These are phyloP conservation scores for Nemania bipapillata DNA, from an alignment of 2,329 filamentous ascomycete species.

Conservation along the genomic window DNA sequence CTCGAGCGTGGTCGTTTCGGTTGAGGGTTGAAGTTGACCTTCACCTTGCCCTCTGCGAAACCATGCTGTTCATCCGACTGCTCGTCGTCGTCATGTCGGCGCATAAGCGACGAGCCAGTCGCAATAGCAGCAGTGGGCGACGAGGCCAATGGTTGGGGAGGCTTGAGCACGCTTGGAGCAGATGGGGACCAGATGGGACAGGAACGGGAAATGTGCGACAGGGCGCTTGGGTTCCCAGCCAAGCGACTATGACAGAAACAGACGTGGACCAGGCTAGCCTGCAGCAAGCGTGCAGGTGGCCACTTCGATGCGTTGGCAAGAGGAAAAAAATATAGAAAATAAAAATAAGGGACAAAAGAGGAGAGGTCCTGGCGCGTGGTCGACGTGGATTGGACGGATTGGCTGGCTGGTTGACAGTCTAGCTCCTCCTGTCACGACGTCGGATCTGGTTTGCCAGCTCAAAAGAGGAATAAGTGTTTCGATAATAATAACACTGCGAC, in stretches of 20 bases:
- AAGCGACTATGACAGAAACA: slow-evolving; percentile 23
- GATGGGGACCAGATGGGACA: slow-evolving; percentile 9
- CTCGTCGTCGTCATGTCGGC: slow-evolving; percentile 22
- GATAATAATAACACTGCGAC: neutral
- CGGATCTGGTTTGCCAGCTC: slow-evolving; percentile 33
- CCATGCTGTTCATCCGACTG: slow-evolving; percentile 27
- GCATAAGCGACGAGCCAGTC: slow-evolving; percentile 25
- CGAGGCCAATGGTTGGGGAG: slow-evolving; percentile 28
- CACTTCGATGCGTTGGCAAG: slow-evolving; percentile 42
- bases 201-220: slow-evolving; percentile 30
- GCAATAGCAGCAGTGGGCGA: neutral
- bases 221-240: slow-evolving; percentile 26
- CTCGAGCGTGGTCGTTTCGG: slow-evolving; percentile 14
- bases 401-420: slow-evolving; percentile 39
- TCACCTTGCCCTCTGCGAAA: slow-evolving; percentile 36
- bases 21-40: slow-evolving; percentile 15
- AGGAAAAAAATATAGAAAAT: slow-evolving; percentile 15
- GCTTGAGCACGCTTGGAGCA: too few species aligned
- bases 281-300: slow-evolving; percentile 39
- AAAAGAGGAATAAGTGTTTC: slow-evolving; percentile 1
- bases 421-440: slow-evolving; percentile 39
- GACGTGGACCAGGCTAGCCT: slow-evolving; percentile 34
- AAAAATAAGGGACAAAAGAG: slow-evolving; percentile 34
- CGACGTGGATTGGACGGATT: slow-evolving; percentile 49
- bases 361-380: slow-evolving; percentile 47